Conservation (phyloP, 345 rosid genomes). For the Citrus hindsii region DNA sequence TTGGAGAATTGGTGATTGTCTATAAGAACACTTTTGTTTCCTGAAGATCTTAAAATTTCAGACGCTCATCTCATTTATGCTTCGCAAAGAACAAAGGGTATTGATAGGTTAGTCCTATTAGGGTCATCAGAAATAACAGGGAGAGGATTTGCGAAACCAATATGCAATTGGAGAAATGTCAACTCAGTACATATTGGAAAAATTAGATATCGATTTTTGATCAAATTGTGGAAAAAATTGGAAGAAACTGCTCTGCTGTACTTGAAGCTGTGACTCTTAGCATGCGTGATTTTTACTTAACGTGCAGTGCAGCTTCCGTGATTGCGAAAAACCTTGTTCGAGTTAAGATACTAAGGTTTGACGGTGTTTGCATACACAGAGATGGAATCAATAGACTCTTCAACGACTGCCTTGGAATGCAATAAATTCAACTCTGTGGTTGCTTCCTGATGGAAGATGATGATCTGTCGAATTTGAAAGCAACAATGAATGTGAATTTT, state of each 20-base stretch:
- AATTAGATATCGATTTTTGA: too few relatives aligned
- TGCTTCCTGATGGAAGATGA: neutral
- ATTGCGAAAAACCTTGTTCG: neutral
- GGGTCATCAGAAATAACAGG: neutral
- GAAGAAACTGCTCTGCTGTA: neutral
- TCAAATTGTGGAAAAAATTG: neutral
- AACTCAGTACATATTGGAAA: neutral
- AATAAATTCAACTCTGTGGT: neutral
- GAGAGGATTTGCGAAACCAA: neutral
- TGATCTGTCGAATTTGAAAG: neutral
- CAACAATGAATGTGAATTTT: neutral
- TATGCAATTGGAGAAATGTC: neutral
- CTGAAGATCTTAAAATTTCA: neutral
- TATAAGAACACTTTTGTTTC: neutral
- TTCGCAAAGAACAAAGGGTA: neutral
- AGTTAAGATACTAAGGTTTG: neutral
- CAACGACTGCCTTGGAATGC: neutral
- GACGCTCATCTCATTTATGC: neutral
- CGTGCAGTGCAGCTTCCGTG: neutral
- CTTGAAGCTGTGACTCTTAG: neutral
- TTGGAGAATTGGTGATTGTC: conserved; percentile 1
- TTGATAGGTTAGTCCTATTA: neutral
- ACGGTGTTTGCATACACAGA: neutral
- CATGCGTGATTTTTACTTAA: neutral
- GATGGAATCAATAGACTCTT: neutral